Evolutionary conservation across 805 yeast genomes (phyloP), one percentile per base, ranked within the genome.

Genomic region (Pichia rugopelliculosa): DNA sequence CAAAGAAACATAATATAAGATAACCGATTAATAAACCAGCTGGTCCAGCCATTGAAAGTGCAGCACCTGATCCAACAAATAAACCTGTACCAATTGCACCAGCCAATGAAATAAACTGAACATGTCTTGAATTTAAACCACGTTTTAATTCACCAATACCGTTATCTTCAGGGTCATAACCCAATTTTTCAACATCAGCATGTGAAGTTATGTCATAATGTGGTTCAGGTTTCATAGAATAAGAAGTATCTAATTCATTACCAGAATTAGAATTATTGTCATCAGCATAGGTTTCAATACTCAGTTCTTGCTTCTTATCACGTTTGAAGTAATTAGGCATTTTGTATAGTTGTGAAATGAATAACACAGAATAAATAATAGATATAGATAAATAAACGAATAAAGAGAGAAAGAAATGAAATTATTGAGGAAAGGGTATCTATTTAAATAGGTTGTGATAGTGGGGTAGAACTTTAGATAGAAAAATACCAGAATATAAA

Each of bases 41-140:
- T 10, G 68, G 68, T 7, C 68, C 68, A 47, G 60, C 56, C 1
- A 56, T 51, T 2, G 62, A 49, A 44, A 70, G 57, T 3, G 67
- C 72, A 11, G 70, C 65, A 37, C 79, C 79, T 17, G 74, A 67
- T 50, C 79, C 79, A 42, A 76, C 68, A 48, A 75, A 73, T 43
- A 75, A 64, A 42, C 79, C 80, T 13, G 87, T 80, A 60, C 89
- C 89, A 51, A 82, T 80, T 48, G 82, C 76, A 56, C 87, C 87
- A 49, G 86, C 87, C 45, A 83, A 72, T 22, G 87, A 83, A 48
- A 81, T 76, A 77, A 81, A 75, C 62, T 79, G 84, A 46, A 76
- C 66, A 51, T 76, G 80, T 13, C 80, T 67, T 36, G 68, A 59
- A 51, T 69, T 69, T 49, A 76, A 65, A 33, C 72, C 69, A 54